Percentiles rank a stretch among this genome's conserved stretches.
Evolutionary conservation across 208 protist genomes (phyloP).

Genomic region (Lotmaria passim): DNA sequence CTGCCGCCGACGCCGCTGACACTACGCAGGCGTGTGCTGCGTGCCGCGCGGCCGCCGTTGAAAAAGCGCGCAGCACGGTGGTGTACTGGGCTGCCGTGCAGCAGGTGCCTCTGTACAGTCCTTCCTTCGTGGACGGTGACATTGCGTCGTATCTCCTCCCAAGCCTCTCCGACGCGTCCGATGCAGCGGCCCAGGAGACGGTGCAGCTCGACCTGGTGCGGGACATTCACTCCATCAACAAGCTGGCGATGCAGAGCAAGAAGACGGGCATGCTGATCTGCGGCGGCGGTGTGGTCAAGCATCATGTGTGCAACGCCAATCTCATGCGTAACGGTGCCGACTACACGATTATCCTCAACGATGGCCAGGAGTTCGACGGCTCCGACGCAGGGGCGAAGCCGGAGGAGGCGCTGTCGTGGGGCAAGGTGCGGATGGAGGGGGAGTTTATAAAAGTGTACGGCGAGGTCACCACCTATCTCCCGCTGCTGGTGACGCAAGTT

Average conservation of each 20-base stretch:
- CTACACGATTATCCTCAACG: constrained; percentile 98
- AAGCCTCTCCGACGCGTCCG: background rate
- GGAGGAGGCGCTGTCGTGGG: constrained; percentile 99
- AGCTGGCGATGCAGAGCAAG: constrained; percentile 92
- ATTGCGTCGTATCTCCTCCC: constrained; percentile 64
- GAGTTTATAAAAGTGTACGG: constrained; percentile 97
- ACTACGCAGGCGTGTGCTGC: background rate
- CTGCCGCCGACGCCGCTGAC: background rate
- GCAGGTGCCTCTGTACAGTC: constrained; percentile 82
- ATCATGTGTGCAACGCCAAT: constrained; percentile 99
- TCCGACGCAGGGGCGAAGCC: constrained; percentile 97
- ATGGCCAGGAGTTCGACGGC: constrained; percentile 98
- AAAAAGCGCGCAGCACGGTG: constrained; percentile 58
- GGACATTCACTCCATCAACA: constrained; percentile 98
- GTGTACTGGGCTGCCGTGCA: constrained; percentile 84
- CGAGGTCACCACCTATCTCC: constrained; percentile 98
- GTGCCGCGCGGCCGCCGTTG: constrained; percentile 36
- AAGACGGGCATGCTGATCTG: constrained; percentile 98
- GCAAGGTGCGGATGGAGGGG: constrained; percentile 97
- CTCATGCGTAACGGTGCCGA: constrained; percentile 99
- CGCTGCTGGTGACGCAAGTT: constrained; percentile 96
- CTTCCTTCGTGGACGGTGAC: constrained; percentile 84
- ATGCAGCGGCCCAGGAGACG: background rate
- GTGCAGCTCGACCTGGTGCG: constrained; percentile 84
- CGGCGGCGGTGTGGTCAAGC: constrained; percentile 98